Evolutionary conservation across 2,329 filamentous ascomycete species (phyloP).

Genomic region (Corinectria fuckeliana): DNA sequence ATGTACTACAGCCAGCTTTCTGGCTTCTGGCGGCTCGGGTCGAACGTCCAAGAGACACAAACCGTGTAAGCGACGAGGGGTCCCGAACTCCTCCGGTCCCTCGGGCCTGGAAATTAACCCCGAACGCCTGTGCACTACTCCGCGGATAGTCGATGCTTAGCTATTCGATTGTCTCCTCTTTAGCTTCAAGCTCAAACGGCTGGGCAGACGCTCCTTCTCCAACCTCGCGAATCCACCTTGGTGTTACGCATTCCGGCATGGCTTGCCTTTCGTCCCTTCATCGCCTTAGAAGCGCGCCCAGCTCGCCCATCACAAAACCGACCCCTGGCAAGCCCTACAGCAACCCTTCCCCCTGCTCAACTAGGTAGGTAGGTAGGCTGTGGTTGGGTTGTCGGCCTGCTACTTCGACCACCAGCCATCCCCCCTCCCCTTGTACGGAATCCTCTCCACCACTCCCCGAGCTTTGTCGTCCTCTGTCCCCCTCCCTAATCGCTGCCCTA

Average conservation of each 20-base stretch:
- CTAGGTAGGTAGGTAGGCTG: not conserved
- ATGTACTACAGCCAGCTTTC: not conserved
- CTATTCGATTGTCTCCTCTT: not conserved
- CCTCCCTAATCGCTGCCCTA: conserved; percentile 6
- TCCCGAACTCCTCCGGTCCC: not conserved
- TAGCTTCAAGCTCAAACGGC: not conserved
- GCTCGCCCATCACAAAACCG: not conserved
- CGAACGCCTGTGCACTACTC: not conserved
- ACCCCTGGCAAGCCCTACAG: conserved; percentile 12
- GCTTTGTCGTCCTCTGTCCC: not conserved
- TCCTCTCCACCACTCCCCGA: conserved; percentile 7
- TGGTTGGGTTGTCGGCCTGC: not conserved
- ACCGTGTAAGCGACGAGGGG: not conserved
- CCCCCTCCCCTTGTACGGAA: conserved; percentile 8
- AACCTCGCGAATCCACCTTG: not conserved
- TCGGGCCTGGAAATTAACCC: not conserved
- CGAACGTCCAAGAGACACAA: not conserved
- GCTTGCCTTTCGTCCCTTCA: not conserved
- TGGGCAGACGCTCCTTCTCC: not conserved
- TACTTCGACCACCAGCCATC: not conserved
- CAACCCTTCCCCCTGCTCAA: conserved; percentile 1
- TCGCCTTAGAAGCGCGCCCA: not conserved
- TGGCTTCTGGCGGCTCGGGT: not conserved
- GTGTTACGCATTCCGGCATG: conserved; percentile 10
- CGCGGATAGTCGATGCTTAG: not conserved